Conservation (phyloP, 768 basidiomycete species). For the Mycena galericulata region DNA sequence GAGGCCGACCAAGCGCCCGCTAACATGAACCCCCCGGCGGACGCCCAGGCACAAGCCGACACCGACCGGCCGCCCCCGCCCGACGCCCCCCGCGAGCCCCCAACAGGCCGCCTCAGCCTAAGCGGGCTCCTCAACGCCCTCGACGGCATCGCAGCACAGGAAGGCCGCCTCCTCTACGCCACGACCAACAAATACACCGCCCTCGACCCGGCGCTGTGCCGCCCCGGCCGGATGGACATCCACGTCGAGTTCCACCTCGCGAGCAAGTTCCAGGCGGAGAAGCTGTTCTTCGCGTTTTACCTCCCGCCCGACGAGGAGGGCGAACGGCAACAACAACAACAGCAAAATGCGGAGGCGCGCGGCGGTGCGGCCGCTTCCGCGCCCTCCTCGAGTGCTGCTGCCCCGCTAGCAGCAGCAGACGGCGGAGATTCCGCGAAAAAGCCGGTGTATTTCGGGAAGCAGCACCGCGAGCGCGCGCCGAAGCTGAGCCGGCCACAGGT, state of each 20-base stretch:
- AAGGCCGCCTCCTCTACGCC: constrained; percentile 83
- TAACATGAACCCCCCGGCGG: too few species aligned
- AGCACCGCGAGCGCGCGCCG: constrained; percentile 51
- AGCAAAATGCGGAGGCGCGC: too few species aligned
- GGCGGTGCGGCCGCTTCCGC: too few species aligned
- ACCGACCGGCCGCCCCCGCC: constrained; percentile 21
- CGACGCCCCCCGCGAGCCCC: constrained; percentile 11
- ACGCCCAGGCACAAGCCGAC: constrained; percentile 8
- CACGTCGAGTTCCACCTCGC: constrained; percentile 84
- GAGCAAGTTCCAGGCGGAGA: constrained; percentile 71
- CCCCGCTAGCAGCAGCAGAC: constrained; percentile 36
- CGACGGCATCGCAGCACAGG: constrained; percentile 82
- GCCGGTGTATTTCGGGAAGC: constrained; percentile 33
- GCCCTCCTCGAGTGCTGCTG: too few species aligned
- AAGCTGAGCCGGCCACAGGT: constrained; percentile 54
- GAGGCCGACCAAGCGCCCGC: constrained; percentile 35
- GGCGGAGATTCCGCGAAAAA: constrained; percentile 4
- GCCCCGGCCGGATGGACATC: constrained; percentile 85
- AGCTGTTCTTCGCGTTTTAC: constrained; percentile 78
- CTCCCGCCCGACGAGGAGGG: constrained; percentile 52
- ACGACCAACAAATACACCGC: constrained; percentile 79
- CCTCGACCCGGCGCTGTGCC: constrained; percentile 79
- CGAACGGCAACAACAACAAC: too few species aligned
- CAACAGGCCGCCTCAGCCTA: constrained; percentile 62
- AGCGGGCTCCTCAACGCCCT: constrained; percentile 82